Percentiles rank a stretch among this genome's conserved stretches.
phyloP scores from a whole-genome alignment of 2,329 filamentous ascomycete species.

The Aspergillus tubingensis region DNA sequence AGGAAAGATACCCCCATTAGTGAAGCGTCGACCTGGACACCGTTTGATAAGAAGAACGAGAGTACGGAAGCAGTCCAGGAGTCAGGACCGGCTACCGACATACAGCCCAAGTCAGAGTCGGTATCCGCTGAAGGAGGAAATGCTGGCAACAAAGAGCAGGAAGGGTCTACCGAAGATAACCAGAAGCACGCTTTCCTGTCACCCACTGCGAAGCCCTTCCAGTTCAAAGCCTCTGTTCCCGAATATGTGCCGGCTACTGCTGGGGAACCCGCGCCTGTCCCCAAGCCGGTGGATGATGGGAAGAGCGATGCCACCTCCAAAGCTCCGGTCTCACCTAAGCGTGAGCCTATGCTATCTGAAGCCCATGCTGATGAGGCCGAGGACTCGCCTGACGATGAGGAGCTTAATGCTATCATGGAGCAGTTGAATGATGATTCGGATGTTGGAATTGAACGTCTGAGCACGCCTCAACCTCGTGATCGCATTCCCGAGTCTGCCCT shows the following conservation, averaged over 20 bases:
- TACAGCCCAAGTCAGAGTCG: slow-evolving; percentile 16
- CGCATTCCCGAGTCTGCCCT: slow-evolving; percentile 40
- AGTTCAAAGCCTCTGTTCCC: slow-evolving; percentile 44
- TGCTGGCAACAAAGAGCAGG: slow-evolving; percentile 7
- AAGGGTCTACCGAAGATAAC: slow-evolving; percentile 25
- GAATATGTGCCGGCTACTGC: slow-evolving; percentile 28
- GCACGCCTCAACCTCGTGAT: slow-evolving; percentile 35
- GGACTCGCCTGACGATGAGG: slow-evolving; percentile 54
- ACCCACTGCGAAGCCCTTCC: slow-evolving; percentile 70
- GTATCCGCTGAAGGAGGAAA: slow-evolving; percentile 8
- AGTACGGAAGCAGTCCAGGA: slow-evolving; percentile 51
- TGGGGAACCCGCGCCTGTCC: slow-evolving; percentile 16
- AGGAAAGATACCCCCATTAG: slow-evolving; percentile 35
- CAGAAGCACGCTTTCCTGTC: slow-evolving; percentile 62
- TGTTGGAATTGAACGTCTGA: slow-evolving; percentile 69
- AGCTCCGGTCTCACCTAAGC: slow-evolving; percentile 26
- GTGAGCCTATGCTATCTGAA: slow-evolving; percentile 16
- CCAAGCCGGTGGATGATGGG: slow-evolving; percentile 22
- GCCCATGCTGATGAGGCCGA: slow-evolving; percentile 24
- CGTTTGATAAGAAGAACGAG: slow-evolving; percentile 61
- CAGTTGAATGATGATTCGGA: slow-evolving; percentile 75
- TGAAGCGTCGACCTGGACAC: slow-evolving; percentile 55
- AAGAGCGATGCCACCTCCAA: slow-evolving; percentile 34
- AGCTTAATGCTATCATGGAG: slow-evolving; percentile 91
- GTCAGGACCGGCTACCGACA: slow-evolving; percentile 22